Evolutionary conservation across 2,329 filamentous ascomycete genomes (phyloP).

Genomic region (Zasmidium angulare): DNA sequence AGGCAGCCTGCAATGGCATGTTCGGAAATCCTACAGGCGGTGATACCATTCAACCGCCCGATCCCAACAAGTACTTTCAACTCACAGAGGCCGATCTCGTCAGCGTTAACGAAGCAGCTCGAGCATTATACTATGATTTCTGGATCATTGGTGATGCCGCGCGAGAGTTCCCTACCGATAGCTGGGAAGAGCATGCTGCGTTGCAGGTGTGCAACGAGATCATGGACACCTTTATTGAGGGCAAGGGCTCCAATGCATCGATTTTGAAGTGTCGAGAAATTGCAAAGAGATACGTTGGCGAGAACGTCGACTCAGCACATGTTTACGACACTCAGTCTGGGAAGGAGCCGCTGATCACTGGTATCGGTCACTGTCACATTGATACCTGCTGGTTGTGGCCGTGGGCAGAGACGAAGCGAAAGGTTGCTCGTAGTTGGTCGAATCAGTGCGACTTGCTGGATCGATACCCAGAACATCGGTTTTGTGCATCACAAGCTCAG

Average conservation of each 20-base stretch:
- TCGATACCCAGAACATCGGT: constrained; percentile 87
- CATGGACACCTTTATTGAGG: constrained; percentile 84
- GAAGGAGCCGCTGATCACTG: constrained; percentile 75
- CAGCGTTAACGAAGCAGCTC: constrained; percentile 81
- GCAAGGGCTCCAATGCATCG: constrained; percentile 68
- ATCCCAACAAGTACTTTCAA: constrained; percentile 77
- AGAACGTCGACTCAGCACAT: constrained; percentile 75
- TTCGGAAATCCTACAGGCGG: constrained; percentile 88
- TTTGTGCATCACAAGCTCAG: constrained; percentile 90
- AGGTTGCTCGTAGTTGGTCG: constrained; percentile 92
- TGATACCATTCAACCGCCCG: constrained; percentile 83
- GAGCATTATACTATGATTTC: constrained; percentile 83
- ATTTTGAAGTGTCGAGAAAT: constrained; percentile 80
- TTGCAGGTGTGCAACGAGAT: constrained; percentile 81
- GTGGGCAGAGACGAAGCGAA: constrained; percentile 95
- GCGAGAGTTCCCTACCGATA: constrained; percentile 82
- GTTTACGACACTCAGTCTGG: constrained; percentile 67
- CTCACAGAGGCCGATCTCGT: constrained; percentile 80
- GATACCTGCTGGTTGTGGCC: constrained; percentile 99
- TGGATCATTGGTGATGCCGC: constrained; percentile 95
- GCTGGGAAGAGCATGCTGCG: constrained; percentile 85
- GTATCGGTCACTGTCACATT: constrained; percentile 95
- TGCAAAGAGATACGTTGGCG: constrained; percentile 77
- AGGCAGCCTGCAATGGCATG: constrained; percentile 99
- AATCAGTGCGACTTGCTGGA: constrained; percentile 97